Conservation (phyloP, 495 filamentous ascomycete species). For the Trichoderma virens region DNA sequence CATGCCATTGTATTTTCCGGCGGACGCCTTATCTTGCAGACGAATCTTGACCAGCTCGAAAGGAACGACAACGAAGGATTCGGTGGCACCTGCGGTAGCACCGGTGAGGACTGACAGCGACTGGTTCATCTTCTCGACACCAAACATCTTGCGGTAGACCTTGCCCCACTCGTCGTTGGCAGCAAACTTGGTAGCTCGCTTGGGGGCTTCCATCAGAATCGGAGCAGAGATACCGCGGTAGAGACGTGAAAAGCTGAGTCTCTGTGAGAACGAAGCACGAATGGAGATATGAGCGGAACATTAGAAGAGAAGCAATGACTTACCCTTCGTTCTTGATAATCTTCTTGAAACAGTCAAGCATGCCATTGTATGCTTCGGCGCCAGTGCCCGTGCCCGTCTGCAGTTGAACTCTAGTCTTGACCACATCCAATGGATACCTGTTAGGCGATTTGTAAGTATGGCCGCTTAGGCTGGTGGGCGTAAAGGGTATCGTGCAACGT, state of each 20-base stretch:
- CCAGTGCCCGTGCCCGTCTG: conserved; percentile 66
- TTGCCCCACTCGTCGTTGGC: conserved; percentile 97
- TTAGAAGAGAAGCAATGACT: conserved; percentile 16
- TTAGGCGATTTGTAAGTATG: conserved; percentile 9
- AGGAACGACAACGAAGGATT: conserved; percentile 83
- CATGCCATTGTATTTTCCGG: conserved; percentile 87
- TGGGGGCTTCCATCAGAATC: conserved; percentile 97
- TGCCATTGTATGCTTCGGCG: conserved; percentile 82
- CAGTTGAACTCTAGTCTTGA: conserved; percentile 96
- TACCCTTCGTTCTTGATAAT: conserved; percentile 93
- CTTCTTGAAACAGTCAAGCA: conserved; percentile 96
- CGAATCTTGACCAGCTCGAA: conserved; percentile 96
- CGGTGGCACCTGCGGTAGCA: conserved; percentile 89
- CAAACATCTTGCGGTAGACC: conserved; percentile 80
- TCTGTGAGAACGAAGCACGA: conserved; percentile 13
- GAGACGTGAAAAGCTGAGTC: conserved; percentile 65
- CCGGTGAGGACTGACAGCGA: conserved; percentile 83
- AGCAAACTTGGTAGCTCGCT: conserved; percentile 97
- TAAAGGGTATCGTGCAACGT: conserved; percentile 22
- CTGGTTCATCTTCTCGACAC: conserved; percentile 79
- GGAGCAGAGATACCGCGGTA: conserved; percentile 95
- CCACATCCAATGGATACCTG: conserved; percentile 97
- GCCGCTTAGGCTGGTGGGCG: conserved; percentile 13
- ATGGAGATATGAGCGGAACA: background rate
- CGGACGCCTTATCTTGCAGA: conserved; percentile 90